Evolutionary conservation across 2,329 filamentous ascomycete species (phyloP).

Genomic region (Colletotrichum scovillei): DNA sequence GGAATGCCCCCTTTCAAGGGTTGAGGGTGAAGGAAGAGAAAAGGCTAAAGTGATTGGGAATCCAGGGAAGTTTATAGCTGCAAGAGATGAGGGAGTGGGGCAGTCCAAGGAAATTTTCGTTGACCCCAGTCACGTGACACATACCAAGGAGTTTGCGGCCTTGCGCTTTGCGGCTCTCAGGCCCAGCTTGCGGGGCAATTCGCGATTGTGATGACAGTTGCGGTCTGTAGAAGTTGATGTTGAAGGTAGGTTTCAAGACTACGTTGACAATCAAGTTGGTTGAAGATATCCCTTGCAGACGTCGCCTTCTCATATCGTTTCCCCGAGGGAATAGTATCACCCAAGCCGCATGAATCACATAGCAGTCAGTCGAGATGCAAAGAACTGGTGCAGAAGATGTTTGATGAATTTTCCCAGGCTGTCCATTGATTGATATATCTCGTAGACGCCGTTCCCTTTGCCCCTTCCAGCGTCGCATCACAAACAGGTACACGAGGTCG

Average conservation of each 20-base stretch:
- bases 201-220: neutral
- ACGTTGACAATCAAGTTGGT: accelerated
- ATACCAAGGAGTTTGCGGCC: neutral
- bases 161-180: neutral
- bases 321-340: neutral
- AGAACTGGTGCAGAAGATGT: slow-evolving; percentile 2
- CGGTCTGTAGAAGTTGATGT: neutral
- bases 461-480: slow-evolving; percentile 23
- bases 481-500: slow-evolving; percentile 20
- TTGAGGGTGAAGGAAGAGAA: neutral
- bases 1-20: slow-evolving; percentile 20
- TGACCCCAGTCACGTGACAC: neutral
- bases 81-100: neutral
- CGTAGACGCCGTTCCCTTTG: neutral
- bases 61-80: neutral
- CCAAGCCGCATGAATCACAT: neutral
- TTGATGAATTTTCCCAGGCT: slow-evolving; percentile 3
- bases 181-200: neutral
- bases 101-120: neutral
- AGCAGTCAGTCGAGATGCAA: neutral
- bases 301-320: neutral
- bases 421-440: slow-evolving; percentile 20
- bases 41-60: neutral
- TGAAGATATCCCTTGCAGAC: neutral
- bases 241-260: no score